Evolutionary conservation across 495 filamentous ascomycete genomes (phyloP), one percentile per base, ranked within the genome.

Genomic region (Talaromyces trachyspermus): DNA sequence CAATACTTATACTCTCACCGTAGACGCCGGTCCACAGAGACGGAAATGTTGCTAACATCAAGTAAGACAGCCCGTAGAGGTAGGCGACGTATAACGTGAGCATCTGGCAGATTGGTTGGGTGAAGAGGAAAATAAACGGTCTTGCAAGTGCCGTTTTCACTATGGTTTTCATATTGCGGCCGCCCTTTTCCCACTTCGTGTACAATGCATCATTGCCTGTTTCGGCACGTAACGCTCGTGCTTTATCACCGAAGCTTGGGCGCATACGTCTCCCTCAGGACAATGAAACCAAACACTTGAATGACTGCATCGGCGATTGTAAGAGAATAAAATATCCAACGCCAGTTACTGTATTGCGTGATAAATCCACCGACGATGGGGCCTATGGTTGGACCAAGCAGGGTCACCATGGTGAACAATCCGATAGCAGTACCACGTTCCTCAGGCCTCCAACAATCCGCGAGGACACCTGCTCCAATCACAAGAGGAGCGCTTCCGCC

Each of bases 351-450:
- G 33, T 76, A 71, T 59, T 76, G 50, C 1, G 70, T 62, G 26
- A 84, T 77, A 49, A 76, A 75, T 0, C 60, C 74, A 3, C 71
- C 73, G 1, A 59, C 62, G 11, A 77, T 63, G 0, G 74, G 74
- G 0, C 72, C 72, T 6, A 74, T 5, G 10, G 70, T 71, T 12
- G 75, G 75, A 0, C 76, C 76, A 0, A 77, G 59, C 0, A 76
- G 59, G 4, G 77, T 76, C 1, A 60, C 59, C 0, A 81, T 56
- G 19, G 52, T 62, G 62, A 77, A 79, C 6, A 78, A 61, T 17
- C 58, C 61, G 26, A 78, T 68, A 12, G 77, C 73, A 51, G 56
- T 64, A 4, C 77, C 78, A 24, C 77, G 62, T 49, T 78, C 40
- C 48, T 77, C 70, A 11, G 72, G 53, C 2, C 20, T 46, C 50